These are phyloP conservation scores for Papiliotrema nemorosa DNA, from an alignment of 1,284 basidiomycete species.

Conservation along the genomic window DNA sequence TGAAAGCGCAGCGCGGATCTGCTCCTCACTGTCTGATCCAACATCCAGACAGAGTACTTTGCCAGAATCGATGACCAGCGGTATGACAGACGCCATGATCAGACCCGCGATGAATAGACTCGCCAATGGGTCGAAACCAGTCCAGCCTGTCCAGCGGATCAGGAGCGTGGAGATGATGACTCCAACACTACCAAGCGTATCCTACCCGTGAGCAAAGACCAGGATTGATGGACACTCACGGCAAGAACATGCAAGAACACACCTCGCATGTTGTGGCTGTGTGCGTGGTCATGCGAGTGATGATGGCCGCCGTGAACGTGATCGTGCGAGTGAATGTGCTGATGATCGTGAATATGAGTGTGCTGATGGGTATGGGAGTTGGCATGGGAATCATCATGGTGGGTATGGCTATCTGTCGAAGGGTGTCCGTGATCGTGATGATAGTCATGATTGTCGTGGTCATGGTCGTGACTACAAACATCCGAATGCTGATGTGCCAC, in stretches of 20 bases:
- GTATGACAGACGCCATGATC: conserved; percentile 92
- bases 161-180: conserved; percentile 96
- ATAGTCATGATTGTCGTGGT: conserved; percentile 26
- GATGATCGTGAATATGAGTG: conserved; percentile 23
- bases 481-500: conserved; percentile 50
- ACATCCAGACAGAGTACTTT: conserved; percentile 84
- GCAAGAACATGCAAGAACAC: conserved; percentile 68
- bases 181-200: conserved; percentile 60
- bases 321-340: conserved; percentile 55
- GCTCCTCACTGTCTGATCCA: conserved; percentile 60
- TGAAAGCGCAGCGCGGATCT: conserved; percentile 67
- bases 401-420: conserved; percentile 25
- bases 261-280: conserved; percentile 99
- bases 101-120: conserved; percentile 93
- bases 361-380: conserved; percentile 12
- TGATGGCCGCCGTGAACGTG: conserved; percentile 50
- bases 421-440: conserved; percentile 43
- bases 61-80: conserved; percentile 90
- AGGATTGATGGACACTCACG: conserved; percentile 11
- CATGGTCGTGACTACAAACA: conserved; percentile 49
- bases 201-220: conserved; percentile 11
- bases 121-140: conserved; percentile 97
- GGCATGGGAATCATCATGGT: conserved; percentile 15
- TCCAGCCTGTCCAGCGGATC: conserved; percentile 98
- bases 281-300: conserved; percentile 53